A percentile compares a stretch with the other conserved stretches of the same genome.
Evolutionary conservation across 2,329 filamentous ascomycete species (phyloP).

Genomic region (Xylaria arbuscula): DNA sequence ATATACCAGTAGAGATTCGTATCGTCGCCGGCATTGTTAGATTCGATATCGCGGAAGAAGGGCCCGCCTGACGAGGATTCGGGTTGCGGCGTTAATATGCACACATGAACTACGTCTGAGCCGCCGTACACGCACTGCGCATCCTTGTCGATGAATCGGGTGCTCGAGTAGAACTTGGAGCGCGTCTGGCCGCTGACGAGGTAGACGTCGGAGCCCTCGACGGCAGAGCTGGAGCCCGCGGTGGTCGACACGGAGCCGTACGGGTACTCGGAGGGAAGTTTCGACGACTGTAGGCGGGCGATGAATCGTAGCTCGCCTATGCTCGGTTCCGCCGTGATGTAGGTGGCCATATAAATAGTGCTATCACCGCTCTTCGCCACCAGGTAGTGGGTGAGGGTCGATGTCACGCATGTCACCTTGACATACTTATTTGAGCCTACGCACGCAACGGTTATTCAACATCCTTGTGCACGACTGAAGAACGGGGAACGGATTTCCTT

Average conservation of each 20-base stretch:
- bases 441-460: constrained; percentile 1
- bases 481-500: background rate
- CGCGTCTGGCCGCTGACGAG: constrained; percentile 71
- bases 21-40: constrained; percentile 69
- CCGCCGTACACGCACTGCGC: constrained; percentile 70
- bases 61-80: constrained; percentile 74
- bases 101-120: constrained; percentile 63
- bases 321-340: constrained; percentile 67
- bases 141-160: constrained; percentile 76
- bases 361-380: constrained; percentile 70
- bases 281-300: constrained; percentile 64
- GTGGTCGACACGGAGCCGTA: constrained; percentile 68
- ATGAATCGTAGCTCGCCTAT: constrained; percentile 74
- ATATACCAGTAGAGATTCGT: constrained; percentile 75
- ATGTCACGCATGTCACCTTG: constrained; percentile 70
- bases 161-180: constrained; percentile 76
- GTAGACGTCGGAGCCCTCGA: constrained; percentile 71
- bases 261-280: constrained; percentile 64
- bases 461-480: background rate
- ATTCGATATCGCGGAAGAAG: constrained; percentile 73
- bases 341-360: constrained; percentile 70
- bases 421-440: constrained; percentile 57
- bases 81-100: constrained; percentile 67
- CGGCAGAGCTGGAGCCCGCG: constrained; percentile 58
- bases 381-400: constrained; percentile 72